phyloP scores from a whole-genome alignment of 2,329 filamentous ascomycete genomes.

The Atkinsonella texensis region DNA sequence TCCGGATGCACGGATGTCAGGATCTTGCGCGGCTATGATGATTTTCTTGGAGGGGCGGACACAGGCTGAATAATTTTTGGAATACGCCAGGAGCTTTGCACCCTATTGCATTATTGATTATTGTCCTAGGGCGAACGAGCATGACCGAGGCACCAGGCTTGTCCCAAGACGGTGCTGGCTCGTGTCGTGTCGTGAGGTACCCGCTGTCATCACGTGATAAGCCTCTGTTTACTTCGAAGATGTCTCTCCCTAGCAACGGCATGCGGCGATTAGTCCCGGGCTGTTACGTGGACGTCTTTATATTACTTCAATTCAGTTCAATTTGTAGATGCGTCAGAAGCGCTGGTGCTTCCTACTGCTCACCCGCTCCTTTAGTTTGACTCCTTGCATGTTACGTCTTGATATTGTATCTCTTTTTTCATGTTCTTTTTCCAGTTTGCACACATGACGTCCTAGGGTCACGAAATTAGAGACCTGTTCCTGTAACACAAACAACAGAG shows the following conservation, averaged over 20 bases:
- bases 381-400: background rate
- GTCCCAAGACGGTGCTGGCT: background rate
- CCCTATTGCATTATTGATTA: background rate
- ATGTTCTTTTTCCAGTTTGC: slow-evolving; percentile 13
- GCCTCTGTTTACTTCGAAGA: slow-evolving; percentile 18
- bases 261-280: slow-evolving; percentile 6
- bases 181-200: background rate
- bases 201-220: slow-evolving; percentile 11
- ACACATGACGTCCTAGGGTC: slow-evolving; percentile 4
- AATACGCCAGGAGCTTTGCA: background rate
- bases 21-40: background rate
- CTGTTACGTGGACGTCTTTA: slow-evolving; percentile 9
- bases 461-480: background rate
- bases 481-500: slow-evolving; percentile 4
- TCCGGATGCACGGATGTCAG: background rate
- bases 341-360: slow-evolving; percentile 14
- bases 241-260: slow-evolving; percentile 16
- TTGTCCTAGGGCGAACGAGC: too few species aligned
- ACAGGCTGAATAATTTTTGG: background rate
- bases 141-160: background rate
- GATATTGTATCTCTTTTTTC: background rate
- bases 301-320: slow-evolving; percentile 14
- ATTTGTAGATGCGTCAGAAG: slow-evolving; percentile 12
- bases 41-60: background rate
- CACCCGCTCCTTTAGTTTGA: slow-evolving; percentile 6